Conservation (phyloP, 2,329 filamentous ascomycete genomes). For the Chaetoscypha palmicola region DNA sequence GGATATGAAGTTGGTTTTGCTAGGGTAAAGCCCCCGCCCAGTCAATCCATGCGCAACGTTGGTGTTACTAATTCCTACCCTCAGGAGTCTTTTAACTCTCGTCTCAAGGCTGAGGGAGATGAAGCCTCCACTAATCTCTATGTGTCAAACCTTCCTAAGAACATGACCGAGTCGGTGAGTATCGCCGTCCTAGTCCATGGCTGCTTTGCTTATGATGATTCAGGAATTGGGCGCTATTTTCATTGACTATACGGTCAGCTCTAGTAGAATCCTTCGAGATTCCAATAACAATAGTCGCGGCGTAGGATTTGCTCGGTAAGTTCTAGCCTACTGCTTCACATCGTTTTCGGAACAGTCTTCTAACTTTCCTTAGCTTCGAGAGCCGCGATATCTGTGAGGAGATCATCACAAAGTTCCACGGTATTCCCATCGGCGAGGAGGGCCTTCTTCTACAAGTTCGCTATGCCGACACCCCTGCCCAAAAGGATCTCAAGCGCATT, state of each 20-base stretch:
- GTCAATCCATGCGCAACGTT: not conserved
- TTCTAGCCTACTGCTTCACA: not conserved
- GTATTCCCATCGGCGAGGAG: conserved; percentile 67
- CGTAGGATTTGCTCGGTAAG: conserved; percentile 92
- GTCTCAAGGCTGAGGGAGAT: conserved; percentile 93
- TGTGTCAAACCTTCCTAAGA: conserved; percentile 91
- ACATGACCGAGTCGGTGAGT: conserved; percentile 81
- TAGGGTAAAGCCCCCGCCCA: conserved; percentile 46
- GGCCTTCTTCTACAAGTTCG: conserved; percentile 85
- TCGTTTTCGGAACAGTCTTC: conserved; percentile 1
- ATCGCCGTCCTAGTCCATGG: not conserved
- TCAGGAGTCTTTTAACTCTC: conserved; percentile 95
- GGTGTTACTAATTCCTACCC: conserved; percentile 19
- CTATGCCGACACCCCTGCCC: conserved; percentile 92
- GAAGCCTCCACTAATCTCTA: conserved; percentile 90
- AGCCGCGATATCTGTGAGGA: conserved; percentile 82
- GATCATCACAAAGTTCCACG: conserved; percentile 81
- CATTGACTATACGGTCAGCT: conserved; percentile 74
- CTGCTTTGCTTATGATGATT: conserved; percentile 22
- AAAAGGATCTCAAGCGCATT: conserved; percentile 93
- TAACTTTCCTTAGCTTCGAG: conserved; percentile 62
- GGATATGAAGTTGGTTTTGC: conserved; percentile 98
- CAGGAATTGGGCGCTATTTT: conserved; percentile 74
- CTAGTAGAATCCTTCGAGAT: conserved; percentile 91
- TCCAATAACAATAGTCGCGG: conserved; percentile 88